Evolutionary conservation across 2,329 filamentous ascomycete genomes (phyloP), one percentile per base, ranked within the genome.

Genomic region (Aspergillus viridinutans): DNA sequence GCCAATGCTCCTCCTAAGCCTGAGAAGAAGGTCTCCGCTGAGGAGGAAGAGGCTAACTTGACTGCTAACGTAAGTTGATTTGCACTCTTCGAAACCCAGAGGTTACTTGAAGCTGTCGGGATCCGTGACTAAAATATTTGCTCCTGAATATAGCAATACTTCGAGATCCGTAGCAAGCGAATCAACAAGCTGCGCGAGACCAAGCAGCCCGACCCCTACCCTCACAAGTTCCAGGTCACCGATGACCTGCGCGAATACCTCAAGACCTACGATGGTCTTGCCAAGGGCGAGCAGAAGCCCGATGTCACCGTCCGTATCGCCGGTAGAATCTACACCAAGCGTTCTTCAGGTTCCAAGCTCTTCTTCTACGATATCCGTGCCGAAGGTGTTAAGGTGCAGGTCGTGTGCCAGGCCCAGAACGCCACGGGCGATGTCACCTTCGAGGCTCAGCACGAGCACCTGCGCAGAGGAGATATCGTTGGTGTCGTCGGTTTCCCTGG

Each of bases 391-490:
- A 89, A 90, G 74, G 81, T 96, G 49, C 95, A 99, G 80, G 86
- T 97, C 62, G 90, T 97, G 82, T 95, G 91, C 72, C 92, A 97
- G 76, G 84, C 89, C 49, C 88, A 96, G 69, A 85, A 95, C 67
- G 84, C 86, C 56, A 83, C 83, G 56, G 85, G 88, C 64, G 83
- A 83, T 50, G 82, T 84, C 21, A 75, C 86, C 7, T 99, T 97
- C 67, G 89, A 90, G 67, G 85, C 90, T 58, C 93, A 97, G 78
- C 94, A 99, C 72, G 88, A 96, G 68, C 83, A 90, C 73, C 83
- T 99, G 59, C 87, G 92, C 64, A 83, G 93, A 74, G 95, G 94
- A 73, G 95, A 99, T 74, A 90, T 96, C 64, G 89, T 99, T 67
- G 94, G 93, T 58, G 85, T 96, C 63, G 82, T 90, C 60, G 92